A percentile compares a stretch with the other conserved stretches of the same genome.
Conservation (phyloP, 176 grass and related monocot species). For the Rhipidocladum racemiflorum region DNA sequence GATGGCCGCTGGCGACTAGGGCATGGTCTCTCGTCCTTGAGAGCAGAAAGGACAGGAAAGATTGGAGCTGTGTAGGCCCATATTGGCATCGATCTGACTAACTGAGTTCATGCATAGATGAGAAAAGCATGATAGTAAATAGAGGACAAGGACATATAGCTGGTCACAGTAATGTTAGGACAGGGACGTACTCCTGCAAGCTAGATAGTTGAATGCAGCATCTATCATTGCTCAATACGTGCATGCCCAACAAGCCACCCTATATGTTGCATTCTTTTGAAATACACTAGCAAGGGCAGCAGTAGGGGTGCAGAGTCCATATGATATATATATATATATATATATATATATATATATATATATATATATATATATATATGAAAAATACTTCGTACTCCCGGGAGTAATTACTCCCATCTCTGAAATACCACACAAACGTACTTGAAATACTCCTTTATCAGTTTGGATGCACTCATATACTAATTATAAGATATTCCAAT, state of each 20-base stretch:
- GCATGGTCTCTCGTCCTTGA: neutral
- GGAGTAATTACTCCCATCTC: too few relatives aligned
- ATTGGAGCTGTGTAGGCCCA: neutral
- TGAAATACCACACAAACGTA: too few relatives aligned
- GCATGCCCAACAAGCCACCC: neutral
- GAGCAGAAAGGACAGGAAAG: neutral
- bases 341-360: neutral
- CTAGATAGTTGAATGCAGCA: neutral
- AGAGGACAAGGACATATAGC: conserved; percentile 21
- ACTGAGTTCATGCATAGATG: neutral
- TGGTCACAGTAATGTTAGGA: neutral
- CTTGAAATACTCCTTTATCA: too few relatives aligned
- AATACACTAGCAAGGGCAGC: neutral
- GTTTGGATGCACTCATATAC: too few relatives aligned
- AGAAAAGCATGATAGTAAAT: neutral
- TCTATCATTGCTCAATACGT: neutral
- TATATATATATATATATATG: neutral
- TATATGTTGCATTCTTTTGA: neutral
- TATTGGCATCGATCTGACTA: neutral
- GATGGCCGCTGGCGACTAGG: neutral
- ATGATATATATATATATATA: neutral
- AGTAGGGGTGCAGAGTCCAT: neutral
- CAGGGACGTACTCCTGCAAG: conserved; percentile 3
- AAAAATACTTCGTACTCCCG: too few relatives aligned
- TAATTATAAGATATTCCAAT: too few relatives aligned